Base-by-base conservation (phyloP, 306 rosid species). In the Abrus precatorius region DNA sequence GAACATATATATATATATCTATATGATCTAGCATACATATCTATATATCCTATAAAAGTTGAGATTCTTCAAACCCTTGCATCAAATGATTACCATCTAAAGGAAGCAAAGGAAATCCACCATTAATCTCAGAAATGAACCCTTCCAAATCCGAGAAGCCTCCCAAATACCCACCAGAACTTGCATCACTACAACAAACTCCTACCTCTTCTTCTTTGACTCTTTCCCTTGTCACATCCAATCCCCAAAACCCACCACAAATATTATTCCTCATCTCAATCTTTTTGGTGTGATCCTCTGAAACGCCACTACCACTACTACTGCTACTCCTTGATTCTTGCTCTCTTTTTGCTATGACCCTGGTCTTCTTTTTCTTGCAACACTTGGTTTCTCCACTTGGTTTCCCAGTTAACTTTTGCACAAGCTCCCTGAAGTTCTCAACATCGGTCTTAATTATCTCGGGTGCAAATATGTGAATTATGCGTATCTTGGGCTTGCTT, bases 391-490 rank as follows among this genome's bases (percentile, higher is more conserved):
- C 84, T 33, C 79, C 74, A 27, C 74, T 52, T 6, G 97, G 97
- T 54, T 93, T 95, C 50, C 99, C 98, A 3, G 98, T 95, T 78
- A 91, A 87, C 49, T 88, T 85, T 79, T 95, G 98, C 41, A 95
- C 99, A 1, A 95, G 79, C 34, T 93, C 97, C 33, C 96, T 74
- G 84, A 95, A 95, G 72, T 95, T 95, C 1, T 89, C 92, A 1
- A 55, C 97, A 79, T 95, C 97, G 5, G 96, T 95, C 77, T 89
- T 88, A 90, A 95, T 95, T 80, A 95, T 89, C 80, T 93, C 92
- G 0, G 98, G 98, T 3, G 97, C 97, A 48, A 91, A 90, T 80
- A 95, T 88, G 88, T 95, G 99, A 71, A 91, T 93, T 68, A 95
- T 95, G 30, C 99, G 89, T 36, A 95, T 91, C 83, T 91, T 91